A percentile compares a stretch with the other conserved stretches of the same genome.
phyloP scores from a whole-genome alignment of 805 yeast genomes.

The Barnettozyma vustinii region DNA sequence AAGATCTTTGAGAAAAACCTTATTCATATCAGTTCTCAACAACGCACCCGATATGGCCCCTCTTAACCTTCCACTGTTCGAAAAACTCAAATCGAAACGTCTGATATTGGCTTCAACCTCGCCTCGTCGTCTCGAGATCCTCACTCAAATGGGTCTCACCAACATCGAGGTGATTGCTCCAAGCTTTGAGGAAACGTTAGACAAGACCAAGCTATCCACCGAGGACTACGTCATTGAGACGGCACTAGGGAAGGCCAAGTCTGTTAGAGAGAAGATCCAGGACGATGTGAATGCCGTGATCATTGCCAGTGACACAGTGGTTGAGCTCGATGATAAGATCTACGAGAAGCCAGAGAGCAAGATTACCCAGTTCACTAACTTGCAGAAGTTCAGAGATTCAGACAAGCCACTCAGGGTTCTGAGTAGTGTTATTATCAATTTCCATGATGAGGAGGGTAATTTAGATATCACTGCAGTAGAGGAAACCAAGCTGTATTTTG shows the following conservation, averaged over 20 bases:
- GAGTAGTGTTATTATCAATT: constrained; percentile 40
- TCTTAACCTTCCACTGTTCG: constrained; percentile 30
- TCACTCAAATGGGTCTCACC: constrained; percentile 50
- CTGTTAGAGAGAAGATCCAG: constrained; percentile 45
- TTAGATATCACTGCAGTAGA: constrained; percentile 30
- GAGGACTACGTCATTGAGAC: constrained; percentile 66
- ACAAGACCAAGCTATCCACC: constrained; percentile 44
- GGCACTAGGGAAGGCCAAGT: constrained; percentile 58
- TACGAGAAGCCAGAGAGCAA: constrained; percentile 75
- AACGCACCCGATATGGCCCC: constrained; percentile 8
- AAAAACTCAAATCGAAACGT: constrained; percentile 13
- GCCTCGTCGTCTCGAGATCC: constrained; percentile 72
- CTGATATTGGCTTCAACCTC: constrained; percentile 79
- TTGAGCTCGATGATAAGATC: constrained; percentile 53
- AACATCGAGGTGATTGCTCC: constrained; percentile 50
- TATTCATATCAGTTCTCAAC: background rate
- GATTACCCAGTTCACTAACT: constrained; percentile 43
- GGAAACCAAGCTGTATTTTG: constrained; percentile 37
- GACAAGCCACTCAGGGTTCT: constrained; percentile 41
- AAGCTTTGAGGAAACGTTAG: constrained; percentile 69
- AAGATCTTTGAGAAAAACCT: background rate
- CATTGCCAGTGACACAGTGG: constrained; percentile 76
- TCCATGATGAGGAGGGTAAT: constrained; percentile 17
- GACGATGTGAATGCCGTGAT: constrained; percentile 24
- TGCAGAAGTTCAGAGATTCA: constrained; percentile 43